Evolutionary conservation across 108 stramenopile genomes (phyloP), one percentile per base, ranked within the genome.

Genomic region (Schizochytrium sp.): DNA sequence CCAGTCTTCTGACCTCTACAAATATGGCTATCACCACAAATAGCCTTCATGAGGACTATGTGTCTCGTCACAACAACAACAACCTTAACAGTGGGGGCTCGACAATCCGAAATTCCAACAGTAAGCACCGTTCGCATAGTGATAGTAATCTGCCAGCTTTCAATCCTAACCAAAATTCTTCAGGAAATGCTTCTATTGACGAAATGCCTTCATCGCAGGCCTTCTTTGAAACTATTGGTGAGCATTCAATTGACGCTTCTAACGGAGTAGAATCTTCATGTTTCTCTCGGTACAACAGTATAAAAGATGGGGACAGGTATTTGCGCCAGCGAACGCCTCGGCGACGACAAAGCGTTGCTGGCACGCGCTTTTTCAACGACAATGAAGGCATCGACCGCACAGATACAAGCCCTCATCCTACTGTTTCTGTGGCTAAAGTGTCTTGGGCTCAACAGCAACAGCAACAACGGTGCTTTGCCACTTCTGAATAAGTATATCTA

Each of bases 301-400:
- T 44, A 8, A 7, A 15, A 7, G 28, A 69, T 44, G 64, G 64
- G 5, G 64, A 69, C 64, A 38, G 64, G 42, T 44, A 69, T 15
- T 69, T 69, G 1, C 64, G 64, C 10, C 42, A 69, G 64, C 64
- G 64, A 8, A 69, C 64, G 64, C 64, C 64, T 38, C 64, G 64
- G 10, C 64, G 64, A 8, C 7, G 64, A 8, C 64, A 69, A 44
- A 69, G 64, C 15, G 64, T 69, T 8, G 64, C 64, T 7, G 64
- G 12, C 10, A 69, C 64, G 12, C 64, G 64, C 12, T 69, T 69
- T 44, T 69, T 69, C 44, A 5, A 38, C 44, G 28, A 69, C 7
- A 69, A 69, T 44, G 64, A 69, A 28, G 28, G 28, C 28, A 28
- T 28, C 28, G 28, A 28, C 0, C 64, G 7, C 64, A 44, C 64